Percentiles rank a stretch among this genome's conserved stretches.
Conservation (phyloP, 2,329 filamentous ascomycete genomes). For the Amauroascus niger region DNA sequence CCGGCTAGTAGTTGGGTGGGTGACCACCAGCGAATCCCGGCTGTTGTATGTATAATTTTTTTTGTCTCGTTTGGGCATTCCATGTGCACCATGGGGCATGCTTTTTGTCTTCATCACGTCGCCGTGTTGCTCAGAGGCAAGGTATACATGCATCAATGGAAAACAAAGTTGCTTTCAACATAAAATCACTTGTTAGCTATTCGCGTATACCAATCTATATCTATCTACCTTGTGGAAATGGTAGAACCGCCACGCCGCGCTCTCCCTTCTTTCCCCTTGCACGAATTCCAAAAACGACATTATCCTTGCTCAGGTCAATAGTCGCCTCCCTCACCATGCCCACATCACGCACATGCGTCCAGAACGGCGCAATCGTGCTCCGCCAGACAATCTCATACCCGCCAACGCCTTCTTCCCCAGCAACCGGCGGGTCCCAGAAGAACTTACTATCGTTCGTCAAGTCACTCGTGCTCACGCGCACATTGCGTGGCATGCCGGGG, state of each 20-base stretch:
- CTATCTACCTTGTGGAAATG: conserved; percentile 6
- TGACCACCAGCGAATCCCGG: too few relatives aligned
- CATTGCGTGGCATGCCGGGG: conserved; percentile 13
- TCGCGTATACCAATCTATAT: neutral
- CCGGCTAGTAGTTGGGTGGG: too few relatives aligned
- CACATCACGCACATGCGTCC: conserved; percentile 12
- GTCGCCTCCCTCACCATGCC: conserved; percentile 10
- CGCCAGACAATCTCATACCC: conserved; percentile 15
- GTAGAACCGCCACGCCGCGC: conserved; percentile 13
- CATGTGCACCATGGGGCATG: too few relatives aligned
- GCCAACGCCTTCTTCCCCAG: conserved; percentile 7
- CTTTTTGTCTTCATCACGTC: too few relatives aligned
- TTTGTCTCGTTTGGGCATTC: too few relatives aligned
- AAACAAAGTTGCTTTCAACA: too few relatives aligned
- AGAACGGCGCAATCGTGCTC: conserved; percentile 14
- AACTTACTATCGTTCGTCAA: conserved; percentile 12
- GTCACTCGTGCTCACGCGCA: conserved; percentile 9
- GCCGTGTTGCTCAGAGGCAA: too few relatives aligned
- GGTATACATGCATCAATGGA: too few relatives aligned
- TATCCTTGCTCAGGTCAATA: conserved; percentile 13
- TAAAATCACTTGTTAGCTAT: too few relatives aligned
- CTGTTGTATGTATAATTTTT: too few relatives aligned
- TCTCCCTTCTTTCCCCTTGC: conserved; percentile 13
- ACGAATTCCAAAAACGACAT: conserved; percentile 13
- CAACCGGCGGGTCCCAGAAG: conserved; percentile 9